Evolutionary conservation across 768 basidiomycete genomes (phyloP).

Genomic region (Suillus plorans): DNA sequence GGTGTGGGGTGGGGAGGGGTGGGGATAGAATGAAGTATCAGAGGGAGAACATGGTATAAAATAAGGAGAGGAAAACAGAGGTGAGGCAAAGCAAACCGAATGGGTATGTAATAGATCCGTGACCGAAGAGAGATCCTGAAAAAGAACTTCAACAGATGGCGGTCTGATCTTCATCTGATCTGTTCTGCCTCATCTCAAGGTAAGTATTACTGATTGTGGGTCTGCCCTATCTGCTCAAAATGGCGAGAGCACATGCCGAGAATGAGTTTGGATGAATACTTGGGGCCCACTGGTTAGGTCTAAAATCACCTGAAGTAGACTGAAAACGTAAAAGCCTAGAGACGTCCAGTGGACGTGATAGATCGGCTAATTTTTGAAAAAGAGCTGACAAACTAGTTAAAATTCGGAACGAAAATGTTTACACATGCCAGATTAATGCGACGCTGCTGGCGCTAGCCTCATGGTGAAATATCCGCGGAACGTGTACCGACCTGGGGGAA

Average conservation of each 20-base stretch:
- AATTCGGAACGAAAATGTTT: neutral
- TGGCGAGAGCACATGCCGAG: slow-evolving; percentile 10
- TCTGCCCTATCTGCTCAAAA: slow-evolving; percentile 23
- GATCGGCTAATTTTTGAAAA: neutral
- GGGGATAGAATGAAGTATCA: slow-evolving; percentile 32
- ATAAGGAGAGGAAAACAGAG: slow-evolving; percentile 41
- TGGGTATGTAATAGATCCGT: slow-evolving; percentile 54
- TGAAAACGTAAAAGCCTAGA: slow-evolving; percentile 13
- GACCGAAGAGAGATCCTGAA: slow-evolving; percentile 43
- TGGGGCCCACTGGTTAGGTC: neutral
- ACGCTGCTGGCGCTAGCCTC: neutral
- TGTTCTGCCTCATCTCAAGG: slow-evolving; percentile 9
- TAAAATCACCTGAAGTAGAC: slow-evolving; percentile 14
- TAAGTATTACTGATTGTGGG: slow-evolving; percentile 24
- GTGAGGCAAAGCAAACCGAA: slow-evolving; percentile 36
- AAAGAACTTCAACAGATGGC: slow-evolving; percentile 33
- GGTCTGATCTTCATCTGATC: slow-evolving; percentile 31
- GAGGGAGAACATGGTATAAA: slow-evolving; percentile 46
- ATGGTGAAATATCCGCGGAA: slow-evolving; percentile 1
- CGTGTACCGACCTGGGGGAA: neutral
- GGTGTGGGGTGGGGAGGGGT: slow-evolving; percentile 25
- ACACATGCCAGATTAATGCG: neutral
- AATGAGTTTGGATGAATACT: slow-evolving; percentile 5
- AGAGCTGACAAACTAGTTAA: neutral
- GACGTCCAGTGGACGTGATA: slow-evolving; percentile 1